These are phyloP conservation scores for Candida railenensis DNA, from an alignment of 805 yeast genomes.

Conservation along the genomic window DNA sequence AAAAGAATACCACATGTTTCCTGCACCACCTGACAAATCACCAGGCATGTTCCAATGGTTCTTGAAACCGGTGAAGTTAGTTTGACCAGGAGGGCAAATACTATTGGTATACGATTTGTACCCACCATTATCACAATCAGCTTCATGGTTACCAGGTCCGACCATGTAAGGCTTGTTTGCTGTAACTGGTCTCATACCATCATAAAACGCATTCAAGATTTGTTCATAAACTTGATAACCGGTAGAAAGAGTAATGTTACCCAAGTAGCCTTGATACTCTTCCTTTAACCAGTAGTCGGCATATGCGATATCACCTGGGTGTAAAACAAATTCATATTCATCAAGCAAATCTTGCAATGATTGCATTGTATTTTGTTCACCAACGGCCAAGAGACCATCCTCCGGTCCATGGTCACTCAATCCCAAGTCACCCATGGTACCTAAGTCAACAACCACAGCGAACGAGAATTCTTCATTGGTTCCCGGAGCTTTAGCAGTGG, in stretches of 20 bases:
- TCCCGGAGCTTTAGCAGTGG: constrained; percentile 12
- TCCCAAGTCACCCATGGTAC: constrained; percentile 14
- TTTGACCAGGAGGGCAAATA: constrained; percentile 15
- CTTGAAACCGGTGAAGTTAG: constrained; percentile 14
- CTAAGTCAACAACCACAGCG: constrained; percentile 13
- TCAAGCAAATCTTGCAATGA: constrained; percentile 8
- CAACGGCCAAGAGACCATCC: constrained; percentile 11
- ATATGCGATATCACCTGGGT: constrained; percentile 15
- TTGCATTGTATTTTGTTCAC: constrained; percentile 13
- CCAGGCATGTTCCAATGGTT: constrained; percentile 15
- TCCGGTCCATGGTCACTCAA: constrained; percentile 10
- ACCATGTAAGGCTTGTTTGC: constrained; percentile 13
- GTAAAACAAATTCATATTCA: constrained; percentile 12
- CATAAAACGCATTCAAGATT: constrained; percentile 13
- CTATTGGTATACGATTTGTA: constrained; percentile 10
- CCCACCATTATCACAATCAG: constrained; percentile 13
- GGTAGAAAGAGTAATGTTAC: constrained; percentile 9
- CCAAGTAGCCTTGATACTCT: constrained; percentile 11
- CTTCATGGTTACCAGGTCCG: constrained; percentile 15
- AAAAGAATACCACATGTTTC: constrained; percentile 15
- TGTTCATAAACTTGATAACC: constrained; percentile 12
- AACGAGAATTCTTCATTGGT: constrained; percentile 10
- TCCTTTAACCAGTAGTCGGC: constrained; percentile 16
- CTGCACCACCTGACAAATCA: constrained; percentile 10
- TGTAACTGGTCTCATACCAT: constrained; percentile 12